Evolutionary conservation across 179 eudicot species (phyloP).

Genomic region (Actinidia arguta): DNA sequence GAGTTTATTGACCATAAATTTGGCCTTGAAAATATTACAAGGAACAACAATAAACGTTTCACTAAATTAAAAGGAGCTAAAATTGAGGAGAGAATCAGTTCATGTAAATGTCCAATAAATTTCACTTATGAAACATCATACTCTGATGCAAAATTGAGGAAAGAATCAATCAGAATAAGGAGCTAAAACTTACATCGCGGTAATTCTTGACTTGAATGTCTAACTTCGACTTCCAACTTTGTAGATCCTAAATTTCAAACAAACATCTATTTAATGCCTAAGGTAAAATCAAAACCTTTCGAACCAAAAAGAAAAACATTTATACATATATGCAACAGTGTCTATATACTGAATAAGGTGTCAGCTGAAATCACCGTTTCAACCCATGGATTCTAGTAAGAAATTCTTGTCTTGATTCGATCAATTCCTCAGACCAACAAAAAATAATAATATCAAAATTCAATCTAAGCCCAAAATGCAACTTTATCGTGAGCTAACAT

Average conservation of each 20-base stretch:
- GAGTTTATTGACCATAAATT: background rate
- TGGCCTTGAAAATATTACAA: background rate
- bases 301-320: background rate
- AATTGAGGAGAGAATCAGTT: too few relatives aligned
- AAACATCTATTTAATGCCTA: background rate
- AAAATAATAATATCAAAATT: background rate
- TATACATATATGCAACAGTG: background rate
- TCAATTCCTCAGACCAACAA: slow-evolving; percentile 45
- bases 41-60: background rate
- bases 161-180: background rate
- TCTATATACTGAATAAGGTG: background rate
- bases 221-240: slow-evolving; percentile 77
- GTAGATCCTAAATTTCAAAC: slow-evolving; percentile 67
- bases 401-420: slow-evolving; percentile 56
- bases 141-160: background rate
- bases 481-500: background rate
- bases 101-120: background rate
- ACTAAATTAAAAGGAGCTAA: background rate
- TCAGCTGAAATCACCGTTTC: slow-evolving; percentile 44
- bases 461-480: background rate
- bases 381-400: slow-evolving; percentile 53
- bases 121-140: background rate
- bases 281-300: background rate
- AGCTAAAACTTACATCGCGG: slow-evolving; percentile 57
- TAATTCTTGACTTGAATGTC: slow-evolving; percentile 79